phyloP scores from a whole-genome alignment of 78 protist genomes.

The Bigelowiella natans region DNA sequence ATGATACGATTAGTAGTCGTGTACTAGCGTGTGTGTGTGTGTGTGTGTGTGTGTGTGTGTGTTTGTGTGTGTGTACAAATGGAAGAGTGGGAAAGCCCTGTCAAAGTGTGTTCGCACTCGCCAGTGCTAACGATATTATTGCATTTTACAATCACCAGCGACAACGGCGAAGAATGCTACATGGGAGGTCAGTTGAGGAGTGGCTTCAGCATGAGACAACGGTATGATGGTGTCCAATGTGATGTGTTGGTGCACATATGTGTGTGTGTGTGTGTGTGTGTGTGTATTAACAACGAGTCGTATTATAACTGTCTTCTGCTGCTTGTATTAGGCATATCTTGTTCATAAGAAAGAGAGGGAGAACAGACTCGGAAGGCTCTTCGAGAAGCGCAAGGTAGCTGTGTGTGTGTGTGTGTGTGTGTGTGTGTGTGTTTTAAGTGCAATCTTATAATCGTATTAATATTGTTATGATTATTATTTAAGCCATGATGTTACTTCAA shows the following conservation, averaged over 20 bases:
- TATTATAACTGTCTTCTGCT: background rate
- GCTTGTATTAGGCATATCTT: background rate
- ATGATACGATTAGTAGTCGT: too few relatives aligned
- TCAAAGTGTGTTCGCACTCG: background rate
- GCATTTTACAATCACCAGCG: background rate
- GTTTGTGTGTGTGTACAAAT: background rate
- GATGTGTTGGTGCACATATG: too few relatives aligned
- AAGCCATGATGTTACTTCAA: too few relatives aligned
- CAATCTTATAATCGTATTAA: too few relatives aligned
- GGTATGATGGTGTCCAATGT: background rate
- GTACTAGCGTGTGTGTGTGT: background rate
- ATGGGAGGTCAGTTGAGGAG: background rate
- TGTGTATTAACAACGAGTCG: background rate
- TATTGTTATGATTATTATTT: too few relatives aligned
- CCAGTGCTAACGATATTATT: background rate
- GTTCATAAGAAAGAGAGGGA: background rate
- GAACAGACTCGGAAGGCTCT: background rate
- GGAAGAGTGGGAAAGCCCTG: background rate
- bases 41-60: background rate
- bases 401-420: too few relatives aligned
- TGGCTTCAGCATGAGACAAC: background rate
- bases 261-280: too few relatives aligned
- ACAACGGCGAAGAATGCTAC: background rate
- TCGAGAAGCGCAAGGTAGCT: background rate
- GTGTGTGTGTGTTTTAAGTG: too few relatives aligned